A percentile compares a stretch with the other conserved stretches of the same genome.
phyloP scores from a whole-genome alignment of 441 rosid genomes.

The Pelargonium myrrhifolium region DNA sequence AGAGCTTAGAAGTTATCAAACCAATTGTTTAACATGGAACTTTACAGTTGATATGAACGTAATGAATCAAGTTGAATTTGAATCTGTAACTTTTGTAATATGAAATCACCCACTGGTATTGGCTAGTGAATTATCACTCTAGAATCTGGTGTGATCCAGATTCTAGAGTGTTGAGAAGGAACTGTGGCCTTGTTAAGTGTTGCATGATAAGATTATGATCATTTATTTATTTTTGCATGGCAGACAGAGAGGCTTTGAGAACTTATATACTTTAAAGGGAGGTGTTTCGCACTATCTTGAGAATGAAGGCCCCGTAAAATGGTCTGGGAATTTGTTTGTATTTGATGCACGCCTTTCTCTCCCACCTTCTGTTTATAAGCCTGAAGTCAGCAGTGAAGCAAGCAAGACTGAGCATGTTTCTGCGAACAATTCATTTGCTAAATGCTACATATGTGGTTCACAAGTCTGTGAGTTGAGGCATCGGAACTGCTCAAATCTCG shows the following conservation, averaged over 20 bases:
- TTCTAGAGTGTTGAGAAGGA: background rate
- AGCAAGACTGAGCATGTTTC: slow-evolving; percentile 21
- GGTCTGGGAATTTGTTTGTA: slow-evolving; percentile 85
- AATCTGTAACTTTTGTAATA: too few relatives aligned
- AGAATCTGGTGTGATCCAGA: too few relatives aligned
- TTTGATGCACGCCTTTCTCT: slow-evolving; percentile 88
- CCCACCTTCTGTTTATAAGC: slow-evolving; percentile 55
- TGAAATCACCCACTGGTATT: too few relatives aligned
- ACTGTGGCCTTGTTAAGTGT: too few relatives aligned
- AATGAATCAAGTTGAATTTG: too few relatives aligned
- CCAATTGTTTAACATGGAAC: too few relatives aligned
- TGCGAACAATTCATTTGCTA: slow-evolving; percentile 45
- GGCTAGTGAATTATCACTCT: too few relatives aligned
- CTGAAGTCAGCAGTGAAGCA: slow-evolving; percentile 23
- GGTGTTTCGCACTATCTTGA: slow-evolving; percentile 83
- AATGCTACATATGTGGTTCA: slow-evolving; percentile 56
- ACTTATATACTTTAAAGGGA: slow-evolving; percentile 68
- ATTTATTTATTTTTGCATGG: slow-evolving; percentile 20
- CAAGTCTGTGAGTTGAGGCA: slow-evolving; percentile 63
- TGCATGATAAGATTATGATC: background rate
- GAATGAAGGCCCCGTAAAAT: slow-evolving; percentile 53
- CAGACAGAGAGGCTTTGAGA: slow-evolving; percentile 71
- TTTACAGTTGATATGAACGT: too few relatives aligned
- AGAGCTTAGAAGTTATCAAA: too few relatives aligned
- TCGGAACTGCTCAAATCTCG: slow-evolving; percentile 87